phyloP scores from a whole-genome alignment of 1,139 yeast genomes.

The Lodderomyces jiufengensis region DNA sequence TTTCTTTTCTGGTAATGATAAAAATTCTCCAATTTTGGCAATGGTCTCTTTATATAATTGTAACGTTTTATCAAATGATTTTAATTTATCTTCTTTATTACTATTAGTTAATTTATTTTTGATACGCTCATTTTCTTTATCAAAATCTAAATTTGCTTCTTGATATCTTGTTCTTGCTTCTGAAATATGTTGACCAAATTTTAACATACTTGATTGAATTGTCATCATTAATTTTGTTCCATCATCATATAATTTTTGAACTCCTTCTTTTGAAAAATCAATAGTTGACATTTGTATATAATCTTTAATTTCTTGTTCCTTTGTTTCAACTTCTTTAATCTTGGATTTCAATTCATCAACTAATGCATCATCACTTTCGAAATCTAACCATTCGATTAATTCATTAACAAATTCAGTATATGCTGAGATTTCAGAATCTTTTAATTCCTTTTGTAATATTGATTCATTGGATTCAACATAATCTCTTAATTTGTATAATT shows the following conservation, averaged over 20 bases:
- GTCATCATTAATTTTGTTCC: constrained; percentile 37
- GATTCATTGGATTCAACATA: constrained; percentile 49
- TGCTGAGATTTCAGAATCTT: constrained; percentile 29
- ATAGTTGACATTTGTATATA: constrained; percentile 24
- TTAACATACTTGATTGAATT: constrained; percentile 43
- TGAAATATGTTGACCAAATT: constrained; percentile 42
- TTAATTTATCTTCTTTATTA: constrained; percentile 34
- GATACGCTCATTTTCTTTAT: constrained; percentile 44
- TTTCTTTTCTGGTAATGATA: constrained; percentile 23
- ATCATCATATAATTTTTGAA: constrained; percentile 39
- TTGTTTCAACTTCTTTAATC: constrained; percentile 18
- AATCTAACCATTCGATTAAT: constrained; percentile 75
- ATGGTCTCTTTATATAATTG: constrained; percentile 34
- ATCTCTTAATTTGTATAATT: constrained; percentile 55
- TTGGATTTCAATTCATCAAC: constrained; percentile 36
- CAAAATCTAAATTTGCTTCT: constrained; percentile 44
- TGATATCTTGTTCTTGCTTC: constrained; percentile 40
- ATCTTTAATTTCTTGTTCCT: constrained; percentile 21
- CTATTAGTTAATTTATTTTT: constrained; percentile 27
- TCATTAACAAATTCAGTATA: constrained; percentile 36
- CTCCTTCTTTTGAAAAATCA: constrained; percentile 33
- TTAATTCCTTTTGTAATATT: constrained; percentile 29
- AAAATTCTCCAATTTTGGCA: constrained; percentile 24
- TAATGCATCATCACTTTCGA: constrained; percentile 58
- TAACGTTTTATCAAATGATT: constrained; percentile 33